Percentiles rank a stretch among this genome's conserved stretches.
These are phyloP conservation scores for Thelephora ganbajun DNA, from an alignment of 768 basidiomycete species.

Conservation along the genomic window DNA sequence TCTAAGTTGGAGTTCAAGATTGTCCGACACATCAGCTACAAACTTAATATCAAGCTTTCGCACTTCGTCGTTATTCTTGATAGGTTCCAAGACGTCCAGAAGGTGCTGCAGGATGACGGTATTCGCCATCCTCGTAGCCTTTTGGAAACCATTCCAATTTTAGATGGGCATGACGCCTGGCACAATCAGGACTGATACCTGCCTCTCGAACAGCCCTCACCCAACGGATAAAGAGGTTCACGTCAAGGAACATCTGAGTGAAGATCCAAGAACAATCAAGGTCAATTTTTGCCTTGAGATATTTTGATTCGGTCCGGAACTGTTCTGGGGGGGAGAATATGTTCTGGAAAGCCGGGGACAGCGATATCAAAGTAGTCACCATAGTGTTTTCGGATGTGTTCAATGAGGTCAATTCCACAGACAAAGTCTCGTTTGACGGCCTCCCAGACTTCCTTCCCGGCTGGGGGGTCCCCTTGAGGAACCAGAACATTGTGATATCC, in stretches of 20 bases:
- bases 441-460: slow-evolving; percentile 84
- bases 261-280: slow-evolving; percentile 89
- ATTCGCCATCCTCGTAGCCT: slow-evolving; percentile 67
- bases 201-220: slow-evolving; percentile 69
- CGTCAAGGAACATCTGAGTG: slow-evolving; percentile 98
- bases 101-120: slow-evolving; percentile 66
- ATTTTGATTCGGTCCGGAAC: slow-evolving; percentile 64
- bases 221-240: slow-evolving; percentile 85
- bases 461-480: slow-evolving; percentile 83
- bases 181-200: slow-evolving; percentile 83
- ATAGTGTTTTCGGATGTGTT: slow-evolving; percentile 69
- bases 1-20: slow-evolving; percentile 73
- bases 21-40: slow-evolving; percentile 85
- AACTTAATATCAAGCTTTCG: slow-evolving; percentile 86
- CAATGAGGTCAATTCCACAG: slow-evolving; percentile 86
- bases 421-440: slow-evolving; percentile 83
- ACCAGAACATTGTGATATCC: slow-evolving; percentile 92
- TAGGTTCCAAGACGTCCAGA: slow-evolving; percentile 66
- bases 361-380: slow-evolving; percentile 94
- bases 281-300: slow-evolving; percentile 84
- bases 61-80: slow-evolving; percentile 88
- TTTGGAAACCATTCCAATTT: slow-evolving; percentile 90
- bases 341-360: slow-evolving; percentile 86
- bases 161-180: slow-evolving; percentile 94
- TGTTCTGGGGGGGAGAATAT: slow-evolving; percentile 60